Evolutionary conservation across 192 early-diverging fungal genomes (phyloP), one percentile per base, ranked within the genome.

Genomic region (Coemansia sp.): DNA sequence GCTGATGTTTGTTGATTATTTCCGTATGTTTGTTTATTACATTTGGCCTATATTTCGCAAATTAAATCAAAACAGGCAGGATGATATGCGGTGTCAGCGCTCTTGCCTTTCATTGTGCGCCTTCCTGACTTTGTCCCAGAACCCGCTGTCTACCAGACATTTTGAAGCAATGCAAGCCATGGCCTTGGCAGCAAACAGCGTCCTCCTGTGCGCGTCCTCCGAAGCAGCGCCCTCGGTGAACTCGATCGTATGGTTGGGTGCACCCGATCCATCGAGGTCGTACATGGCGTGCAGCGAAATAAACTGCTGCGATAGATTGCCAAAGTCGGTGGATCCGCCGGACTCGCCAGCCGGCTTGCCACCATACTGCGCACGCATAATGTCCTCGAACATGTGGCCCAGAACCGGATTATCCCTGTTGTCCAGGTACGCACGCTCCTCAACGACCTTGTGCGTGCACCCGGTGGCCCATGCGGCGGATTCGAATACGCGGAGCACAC

Each of bases 311-410:
- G 85, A 85, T 34, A 91, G 77, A 52, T 92, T 91, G 31, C 90
- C 91, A 77, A 91, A 87, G 71, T 91, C 91, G 4, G 91, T 89
- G 7, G 83, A 84, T 0, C 86, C 91, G 40, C 71, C 73, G n/a
- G 69, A 49, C 51, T 72, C 81, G n/a, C 42, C 37, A 21, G 23
- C 48, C n/a, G 67, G 67, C 25, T 61, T 58, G 30, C 16, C 30
- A 4, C 52, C 31, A 25, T 65, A 67, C 51, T 64, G 46, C n/a
- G 75, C 66, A 15, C 60, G 61, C 77, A 85, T 76, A 31, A 84
- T 51, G 6, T 74, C 53, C 20, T 82, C 79, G 55, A 72, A 89
- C 20, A 74, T 64, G 29, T 72, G 66, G 15, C 79, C 73, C 25
- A 93, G 69, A 7, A 76, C 64, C 1, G 71, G 53, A 67, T 85